Base-by-base conservation (phyloP, 129 eudicot genomes). In the Ambrosia trifida region DNA sequence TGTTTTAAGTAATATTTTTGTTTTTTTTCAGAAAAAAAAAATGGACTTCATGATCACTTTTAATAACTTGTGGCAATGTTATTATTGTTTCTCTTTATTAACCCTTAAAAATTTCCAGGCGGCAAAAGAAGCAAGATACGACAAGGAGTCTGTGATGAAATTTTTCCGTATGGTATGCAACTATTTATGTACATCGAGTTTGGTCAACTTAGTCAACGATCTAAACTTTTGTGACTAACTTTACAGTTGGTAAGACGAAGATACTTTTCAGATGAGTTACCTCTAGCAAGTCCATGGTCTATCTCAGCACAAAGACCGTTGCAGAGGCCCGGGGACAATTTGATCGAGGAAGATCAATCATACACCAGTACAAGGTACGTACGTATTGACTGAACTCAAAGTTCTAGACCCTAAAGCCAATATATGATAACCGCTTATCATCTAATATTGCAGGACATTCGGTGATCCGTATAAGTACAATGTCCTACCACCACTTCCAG, bases 161-260 rank as follows among this genome's bases (percentile, higher is more conserved):
- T 95, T 95, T 76, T 95, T 95, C 67, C 84, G 85, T 16, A 74
- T 83, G 95, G 98, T 91, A 33, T 50, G 87, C 68, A 51, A 59
- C 65, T 32, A 59, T 30, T 11, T 4, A 5, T 30, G 5, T 32
- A 8, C 12, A 38, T 7, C 30, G 10, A 1, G 12, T 45, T 49
- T 30, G 65, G 40, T 14, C 73, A 19, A 46, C 45, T n/a, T 66
- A 5, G 44, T 66, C 18, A 6, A 41, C 66, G 20, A 66, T 78
- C 45, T 69, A 30, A 82, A 35, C 2, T 31, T 16, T 46, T 68
- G 31, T 40, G 44, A 11, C 10, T 20, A 16, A 13, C 11, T 59
- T 45, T 54, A 56, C 85, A 95, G 99, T 88, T 95, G 83, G 88
- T 95, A 82, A 88, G 96, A 81, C 86, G 99, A 83, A 87, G 99